These are phyloP conservation scores for Pyrenophora tritici-repentis DNA, from an alignment of 2,329 filamentous ascomycete genomes.

Conservation along the genomic window DNA sequence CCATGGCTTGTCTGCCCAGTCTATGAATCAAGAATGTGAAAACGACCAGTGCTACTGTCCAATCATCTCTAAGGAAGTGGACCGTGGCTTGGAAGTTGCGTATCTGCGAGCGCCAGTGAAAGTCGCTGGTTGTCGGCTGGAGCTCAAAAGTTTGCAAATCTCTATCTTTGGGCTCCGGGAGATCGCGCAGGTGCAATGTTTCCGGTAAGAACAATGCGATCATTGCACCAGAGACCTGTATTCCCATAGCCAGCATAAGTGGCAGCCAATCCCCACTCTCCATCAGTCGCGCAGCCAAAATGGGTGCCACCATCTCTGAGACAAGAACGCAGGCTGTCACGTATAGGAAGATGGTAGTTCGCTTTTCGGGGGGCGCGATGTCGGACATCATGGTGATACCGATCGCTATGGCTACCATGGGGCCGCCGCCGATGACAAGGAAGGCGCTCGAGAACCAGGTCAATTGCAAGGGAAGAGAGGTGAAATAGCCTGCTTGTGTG, in stretches of 20 bases:
- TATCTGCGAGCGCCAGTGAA: slow-evolving; percentile 37
- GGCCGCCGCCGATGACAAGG: slow-evolving; percentile 54
- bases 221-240: slow-evolving; percentile 34
- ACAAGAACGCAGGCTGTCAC: slow-evolving; percentile 39
- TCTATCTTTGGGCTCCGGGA: slow-evolving; percentile 31
- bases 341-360: slow-evolving; percentile 40
- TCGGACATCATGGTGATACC: slow-evolving; percentile 58
- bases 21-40: slow-evolving; percentile 55
- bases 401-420: slow-evolving; percentile 54
- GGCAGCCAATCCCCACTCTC: slow-evolving; percentile 41
- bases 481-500: slow-evolving; percentile 36
- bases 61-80: slow-evolving; percentile 48
- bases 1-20: slow-evolving; percentile 54
- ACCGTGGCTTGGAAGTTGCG: slow-evolving; percentile 47
- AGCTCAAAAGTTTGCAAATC: slow-evolving; percentile 24
- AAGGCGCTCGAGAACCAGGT: slow-evolving; percentile 56
- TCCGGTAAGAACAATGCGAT: slow-evolving; percentile 41
- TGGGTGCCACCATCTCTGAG: slow-evolving; percentile 42
- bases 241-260: slow-evolving; percentile 35
- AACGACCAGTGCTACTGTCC: slow-evolving; percentile 49
- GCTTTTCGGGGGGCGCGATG: slow-evolving; percentile 54
- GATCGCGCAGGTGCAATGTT: slow-evolving; percentile 42
- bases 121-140: slow-evolving; percentile 17
- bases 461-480: slow-evolving; percentile 51
- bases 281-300: slow-evolving; percentile 42